Evolutionary conservation across 108 stramenopile genomes (phyloP).

Genomic region (Cyclostephanos tholiformis): DNA sequence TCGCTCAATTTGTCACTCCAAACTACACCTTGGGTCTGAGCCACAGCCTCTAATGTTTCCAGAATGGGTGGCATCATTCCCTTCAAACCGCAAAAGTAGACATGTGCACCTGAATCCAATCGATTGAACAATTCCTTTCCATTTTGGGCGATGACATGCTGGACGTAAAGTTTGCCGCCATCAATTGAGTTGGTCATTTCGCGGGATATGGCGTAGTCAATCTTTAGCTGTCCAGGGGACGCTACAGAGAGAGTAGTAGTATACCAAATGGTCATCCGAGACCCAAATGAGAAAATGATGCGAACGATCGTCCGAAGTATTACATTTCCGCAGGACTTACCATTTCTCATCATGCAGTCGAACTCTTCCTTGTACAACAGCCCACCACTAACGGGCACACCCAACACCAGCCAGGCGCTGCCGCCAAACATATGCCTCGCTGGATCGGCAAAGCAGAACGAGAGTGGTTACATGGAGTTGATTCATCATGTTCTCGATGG

Average conservation of each 20-base stretch:
- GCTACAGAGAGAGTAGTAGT: slow-evolving; percentile 7
- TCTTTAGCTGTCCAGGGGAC: slow-evolving; percentile 44
- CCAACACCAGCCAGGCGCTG: slow-evolving; percentile 79
- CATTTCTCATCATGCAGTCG: slow-evolving; percentile 67
- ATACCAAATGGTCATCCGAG: neutral
- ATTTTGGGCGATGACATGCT: slow-evolving; percentile 74
- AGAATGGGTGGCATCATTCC: slow-evolving; percentile 93
- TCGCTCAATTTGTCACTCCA: slow-evolving; percentile 64
- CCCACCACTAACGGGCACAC: slow-evolving; percentile 78
- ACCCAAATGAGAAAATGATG: neutral
- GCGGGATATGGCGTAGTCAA: slow-evolving; percentile 79
- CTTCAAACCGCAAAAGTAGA: slow-evolving; percentile 91
- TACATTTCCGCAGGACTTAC: slow-evolving; percentile 16
- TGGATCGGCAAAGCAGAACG: no score
- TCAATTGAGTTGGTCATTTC: slow-evolving; percentile 73
- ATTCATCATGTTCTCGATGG: no score
- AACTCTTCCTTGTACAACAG: slow-evolving; percentile 82
- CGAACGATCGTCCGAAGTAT: neutral
- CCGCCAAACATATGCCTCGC: slow-evolving; percentile 78
- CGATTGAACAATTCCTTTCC: slow-evolving; percentile 65
- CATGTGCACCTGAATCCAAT: slow-evolving; percentile 70
- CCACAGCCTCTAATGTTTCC: slow-evolving; percentile 74
- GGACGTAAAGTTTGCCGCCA: slow-evolving; percentile 87
- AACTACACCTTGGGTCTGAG: slow-evolving; percentile 53
- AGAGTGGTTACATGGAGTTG: no score